Base-by-base conservation (phyloP, 768 basidiomycete genomes). In the Mycena rebaudengoi region DNA sequence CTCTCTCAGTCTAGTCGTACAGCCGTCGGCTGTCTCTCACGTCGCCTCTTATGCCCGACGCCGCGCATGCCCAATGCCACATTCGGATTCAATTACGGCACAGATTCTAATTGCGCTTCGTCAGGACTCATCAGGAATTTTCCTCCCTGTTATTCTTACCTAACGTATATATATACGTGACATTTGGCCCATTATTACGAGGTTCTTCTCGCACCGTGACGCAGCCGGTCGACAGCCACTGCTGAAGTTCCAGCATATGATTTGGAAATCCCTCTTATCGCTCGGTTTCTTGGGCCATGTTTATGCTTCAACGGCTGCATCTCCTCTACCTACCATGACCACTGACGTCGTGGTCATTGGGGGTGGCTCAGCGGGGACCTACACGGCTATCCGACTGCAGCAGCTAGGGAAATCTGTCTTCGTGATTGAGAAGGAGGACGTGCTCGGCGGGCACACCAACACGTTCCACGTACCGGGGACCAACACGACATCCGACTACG, bases 341-440 rank as follows among this genome's bases (percentile, higher is more conserved):
- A 51, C 49, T 51, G 51, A 53, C 37, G 51, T 53, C 51, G 51
- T 53, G 16, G 28, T 53, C 37, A 40, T 53, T 26, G 51, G 51
- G 51, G 51, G 51, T 26, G 51, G 51, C 51, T 53, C 51, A 29
- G 37, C 51, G 26, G 51, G 51, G 37, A 53, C 51, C 26, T 53
- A 53, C 51, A 52, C 50, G 25, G 51, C 51, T 53, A 53, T 40
- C 26, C 51, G 37, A n/a, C 37, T 53, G 51, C 51, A 53, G 51
- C 51, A 29, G 37, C 37, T 8, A 20, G 51, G 51, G 26, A 40
- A 40, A 40, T 40, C 37, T 40, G 37, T 53, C 37, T 28, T 40
- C 40, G 37, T 53, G 37, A 40, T 53, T 13, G 51, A 53, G 37
- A 53, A 40, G 26, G 37, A 53, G 26, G 37, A 40, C 51, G 37